Evolutionary conservation across 768 basidiomycete genomes (phyloP).

Genomic region (Calocybe gangraenosa): DNA sequence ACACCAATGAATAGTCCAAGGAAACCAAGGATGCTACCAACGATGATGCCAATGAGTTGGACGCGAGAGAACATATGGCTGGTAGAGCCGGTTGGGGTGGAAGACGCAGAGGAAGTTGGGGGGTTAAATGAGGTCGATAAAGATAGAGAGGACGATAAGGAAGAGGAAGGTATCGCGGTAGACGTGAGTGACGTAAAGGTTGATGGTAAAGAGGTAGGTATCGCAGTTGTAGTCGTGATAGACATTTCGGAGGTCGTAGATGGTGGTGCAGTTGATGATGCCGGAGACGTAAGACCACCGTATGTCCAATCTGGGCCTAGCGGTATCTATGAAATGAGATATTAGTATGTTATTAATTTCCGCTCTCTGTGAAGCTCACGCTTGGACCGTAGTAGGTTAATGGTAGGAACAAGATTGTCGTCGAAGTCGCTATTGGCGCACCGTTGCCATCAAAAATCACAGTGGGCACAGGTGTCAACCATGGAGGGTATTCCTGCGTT

Average conservation of each 20-base stretch:
- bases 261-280: conserved; percentile 29
- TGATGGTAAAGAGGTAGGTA: conserved; percentile 25
- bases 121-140: conserved; percentile 8
- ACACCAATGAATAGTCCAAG: conserved; percentile 53
- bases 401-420: conserved; percentile 57
- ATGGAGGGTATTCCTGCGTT: conserved; percentile 67
- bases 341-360: not conserved
- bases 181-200: conserved; percentile 23
- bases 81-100: conserved; percentile 9
- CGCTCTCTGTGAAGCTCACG: conserved; percentile 33
- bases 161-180: conserved; percentile 26
- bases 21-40: conserved; percentile 57
- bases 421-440: conserved; percentile 49
- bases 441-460: conserved; percentile 52
- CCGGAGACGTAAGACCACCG: conserved; percentile 71
- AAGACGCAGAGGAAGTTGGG: conserved; percentile 21
- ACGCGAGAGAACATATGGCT: conserved; percentile 30
- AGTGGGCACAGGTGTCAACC: conserved; percentile 59
- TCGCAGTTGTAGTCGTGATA: conserved; percentile 24
- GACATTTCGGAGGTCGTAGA: conserved; percentile 16
- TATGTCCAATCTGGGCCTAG: conserved; percentile 68
- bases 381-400: conserved; percentile 82
- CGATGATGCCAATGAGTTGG: conserved; percentile 52
- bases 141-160: conserved; percentile 23
- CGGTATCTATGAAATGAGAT: conserved; percentile 53